Conservation (phyloP, 2,329 filamentous ascomycete genomes). For the Verruconis gallopava region DNA sequence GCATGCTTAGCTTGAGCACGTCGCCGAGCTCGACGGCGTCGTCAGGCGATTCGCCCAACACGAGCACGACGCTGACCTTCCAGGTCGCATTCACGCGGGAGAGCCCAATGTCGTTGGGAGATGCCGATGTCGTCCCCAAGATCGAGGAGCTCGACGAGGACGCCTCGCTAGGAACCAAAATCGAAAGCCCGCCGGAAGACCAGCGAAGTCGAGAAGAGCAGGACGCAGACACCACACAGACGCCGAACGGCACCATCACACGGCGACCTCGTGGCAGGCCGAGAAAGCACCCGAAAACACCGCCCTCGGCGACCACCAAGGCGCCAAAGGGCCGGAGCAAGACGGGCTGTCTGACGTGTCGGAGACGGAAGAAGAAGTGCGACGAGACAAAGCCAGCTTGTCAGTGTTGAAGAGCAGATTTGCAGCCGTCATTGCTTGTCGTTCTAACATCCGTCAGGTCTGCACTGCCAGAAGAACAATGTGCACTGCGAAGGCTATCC, state of each 20-base stretch:
- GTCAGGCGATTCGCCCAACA: conserved; percentile 26
- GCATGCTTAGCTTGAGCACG: conserved; percentile 12
- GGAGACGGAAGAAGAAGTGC: conserved; percentile 49
- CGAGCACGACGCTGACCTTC: conserved; percentile 24
- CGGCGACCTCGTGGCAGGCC: conserved; percentile 55
- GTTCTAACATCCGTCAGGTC: conserved; percentile 37
- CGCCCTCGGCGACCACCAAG: conserved; percentile 50
- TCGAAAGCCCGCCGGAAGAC: conserved; percentile 5
- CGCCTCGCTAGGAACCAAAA: conserved; percentile 16
- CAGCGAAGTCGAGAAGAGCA: conserved; percentile 1
- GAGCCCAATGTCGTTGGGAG: conserved; percentile 14
- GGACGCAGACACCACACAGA: conserved; percentile 20
- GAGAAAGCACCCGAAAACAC: conserved; percentile 57
- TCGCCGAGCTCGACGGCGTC: conserved; percentile 23
- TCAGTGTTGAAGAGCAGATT: too few relatives aligned
- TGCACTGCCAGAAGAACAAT: conserved; percentile 88
- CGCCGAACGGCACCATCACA: conserved; percentile 24
- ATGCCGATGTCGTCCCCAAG: conserved; percentile 35
- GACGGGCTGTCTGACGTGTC: conserved; percentile 46
- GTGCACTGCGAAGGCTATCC: conserved; percentile 86
- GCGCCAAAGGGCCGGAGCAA: conserved; percentile 59
- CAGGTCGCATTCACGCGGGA: conserved; percentile 17
- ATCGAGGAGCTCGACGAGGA: conserved; percentile 40
- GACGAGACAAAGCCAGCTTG: conserved; percentile 36
- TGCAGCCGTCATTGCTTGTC: not conserved